Base-by-base conservation (phyloP, 2,329 filamentous ascomycete genomes). In the Monilinia aucupariae region DNA sequence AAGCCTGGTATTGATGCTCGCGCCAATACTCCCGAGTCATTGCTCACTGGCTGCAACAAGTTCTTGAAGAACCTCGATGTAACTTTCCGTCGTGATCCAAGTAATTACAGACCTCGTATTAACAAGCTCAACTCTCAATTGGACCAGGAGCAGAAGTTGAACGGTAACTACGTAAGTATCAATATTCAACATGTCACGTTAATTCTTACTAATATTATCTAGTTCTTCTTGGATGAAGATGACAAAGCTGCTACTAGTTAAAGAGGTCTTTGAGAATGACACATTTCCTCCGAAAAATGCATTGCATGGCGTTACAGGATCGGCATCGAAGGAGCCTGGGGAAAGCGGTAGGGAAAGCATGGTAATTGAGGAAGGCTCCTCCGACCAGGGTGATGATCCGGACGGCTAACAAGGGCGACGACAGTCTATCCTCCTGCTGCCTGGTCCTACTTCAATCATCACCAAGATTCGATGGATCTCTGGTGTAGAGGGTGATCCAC, bases 61-160 rank as follows among this genome's bases (percentile, higher is more conserved):
- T 99, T 99, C 84, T 79, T 99, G 76, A 91, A 96, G 85, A 97
- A 92, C 78, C 81, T 99, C 67, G 91, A 99, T 72, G 94, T 99
- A 72, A 97, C 94, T 56, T 99, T 99, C 89, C 91, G 94, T 73
- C 92, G 96, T 76, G 94, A 99, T 74, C 94, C 96, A 67, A 92
- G 88, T 79, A 96, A 94, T 74, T 99, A 85, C 84, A 88, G 94
- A 66, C 94, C 96, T 67, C 91, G 96, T 79, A 99, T 99, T 82
- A 99, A 99, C 85, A 99, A 99, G 85, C 80, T 86, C 74, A 88
- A 92, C 78, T 94, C 90, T 75, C 94, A 99, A 81, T 85, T 97
- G 70, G 94, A 99, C 78, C 92, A 97, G 77, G 94, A 97, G 76
- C 94, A 99, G 83, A 99, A 99, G 83, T 71, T 92, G 73, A 79